phyloP scores from a whole-genome alignment of 768 basidiomycete genomes.

The Fomitopsis serialis region DNA sequence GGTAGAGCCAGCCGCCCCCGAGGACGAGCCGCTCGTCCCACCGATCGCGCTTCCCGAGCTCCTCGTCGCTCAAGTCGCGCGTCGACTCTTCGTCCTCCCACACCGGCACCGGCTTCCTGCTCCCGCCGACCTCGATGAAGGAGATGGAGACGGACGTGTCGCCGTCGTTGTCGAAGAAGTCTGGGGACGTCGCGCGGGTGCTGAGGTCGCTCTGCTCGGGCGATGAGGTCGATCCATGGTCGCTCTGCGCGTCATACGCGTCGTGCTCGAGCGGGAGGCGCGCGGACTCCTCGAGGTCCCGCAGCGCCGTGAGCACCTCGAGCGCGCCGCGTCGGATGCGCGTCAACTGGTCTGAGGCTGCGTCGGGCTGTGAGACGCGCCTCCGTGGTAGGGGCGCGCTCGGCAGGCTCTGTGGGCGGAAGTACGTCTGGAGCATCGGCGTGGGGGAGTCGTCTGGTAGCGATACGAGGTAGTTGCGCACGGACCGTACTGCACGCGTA shows the following conservation, averaged over 20 bases:
- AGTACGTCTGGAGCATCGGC: slow-evolving; percentile 31
- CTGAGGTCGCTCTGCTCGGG: slow-evolving; percentile 17
- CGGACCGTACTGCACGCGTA: slow-evolving; percentile 74
- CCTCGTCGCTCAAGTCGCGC: slow-evolving; percentile 42
- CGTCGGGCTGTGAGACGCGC: slow-evolving; percentile 26
- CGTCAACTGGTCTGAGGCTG: slow-evolving; percentile 53
- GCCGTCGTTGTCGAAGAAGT: slow-evolving; percentile 55
- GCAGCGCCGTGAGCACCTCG: slow-evolving; percentile 75
- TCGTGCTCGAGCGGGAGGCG: slow-evolving; percentile 76
- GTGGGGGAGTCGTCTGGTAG: slow-evolving; percentile 68
- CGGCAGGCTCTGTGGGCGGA: slow-evolving; percentile 45
- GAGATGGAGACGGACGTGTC: slow-evolving; percentile 67
- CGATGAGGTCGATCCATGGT: slow-evolving; percentile 44
- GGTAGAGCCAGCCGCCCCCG: slow-evolving; percentile 80
- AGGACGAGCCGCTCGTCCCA: slow-evolving; percentile 83
- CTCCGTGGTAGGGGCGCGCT: slow-evolving; percentile 30
- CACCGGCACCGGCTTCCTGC: slow-evolving; percentile 60
- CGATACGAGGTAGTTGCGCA: slow-evolving; percentile 78
- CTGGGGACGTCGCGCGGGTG: slow-evolving; percentile 15
- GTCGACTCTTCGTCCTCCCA: slow-evolving; percentile 71
- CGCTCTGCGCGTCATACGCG: slow-evolving; percentile 78
- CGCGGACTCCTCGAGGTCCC: slow-evolving; percentile 74
- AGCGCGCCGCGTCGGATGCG: slow-evolving; percentile 74
- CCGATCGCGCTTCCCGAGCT: slow-evolving; percentile 53
- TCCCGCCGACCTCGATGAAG: slow-evolving; percentile 63